These are phyloP conservation scores for Penstemon newberryi DNA, from an alignment of 257 asterid species.

Conservation along the genomic window DNA sequence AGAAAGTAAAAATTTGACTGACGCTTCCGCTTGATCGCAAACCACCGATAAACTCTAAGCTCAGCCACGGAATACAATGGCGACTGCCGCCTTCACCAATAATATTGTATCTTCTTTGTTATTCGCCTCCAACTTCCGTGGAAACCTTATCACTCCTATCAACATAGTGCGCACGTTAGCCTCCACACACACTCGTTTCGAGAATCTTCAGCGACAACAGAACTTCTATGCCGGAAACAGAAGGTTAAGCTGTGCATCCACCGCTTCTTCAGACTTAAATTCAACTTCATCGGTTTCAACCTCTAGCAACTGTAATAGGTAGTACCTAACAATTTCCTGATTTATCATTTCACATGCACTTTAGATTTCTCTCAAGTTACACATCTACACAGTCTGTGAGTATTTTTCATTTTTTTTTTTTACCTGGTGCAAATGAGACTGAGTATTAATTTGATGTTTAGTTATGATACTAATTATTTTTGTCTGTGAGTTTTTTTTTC, in stretches of 20 bases:
- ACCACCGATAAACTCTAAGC: too few relatives aligned
- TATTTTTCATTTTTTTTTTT: too few relatives aligned
- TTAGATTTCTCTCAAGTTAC: too few relatives aligned
- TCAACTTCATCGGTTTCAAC: constrained; percentile 34
- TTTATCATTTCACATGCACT: background rate
- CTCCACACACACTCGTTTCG: constrained; percentile 30
- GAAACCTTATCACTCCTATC: constrained; percentile 21
- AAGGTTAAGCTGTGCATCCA: constrained; percentile 40
- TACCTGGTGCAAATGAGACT: too few relatives aligned
- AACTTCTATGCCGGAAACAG: constrained; percentile 28
- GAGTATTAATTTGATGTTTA: too few relatives aligned
- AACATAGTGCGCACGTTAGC: constrained; percentile 30
- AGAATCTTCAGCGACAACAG: constrained; percentile 29
- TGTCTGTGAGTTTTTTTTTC: too few relatives aligned
- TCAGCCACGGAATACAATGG: too few relatives aligned
- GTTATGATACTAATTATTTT: too few relatives aligned
- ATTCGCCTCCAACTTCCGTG: constrained; percentile 30
- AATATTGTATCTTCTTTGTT: constrained; percentile 29
- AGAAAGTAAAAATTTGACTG: too few relatives aligned
- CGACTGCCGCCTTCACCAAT: constrained; percentile 23
- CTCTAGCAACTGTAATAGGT: constrained; percentile 56
- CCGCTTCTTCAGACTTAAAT: constrained; percentile 41
- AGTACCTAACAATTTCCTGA: constrained; percentile 24
- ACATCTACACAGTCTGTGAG: too few relatives aligned
- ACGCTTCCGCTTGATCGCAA: too few relatives aligned